phyloP scores from a whole-genome alignment of 2,329 filamentous ascomycete species.

The Fusarium sp. region DNA sequence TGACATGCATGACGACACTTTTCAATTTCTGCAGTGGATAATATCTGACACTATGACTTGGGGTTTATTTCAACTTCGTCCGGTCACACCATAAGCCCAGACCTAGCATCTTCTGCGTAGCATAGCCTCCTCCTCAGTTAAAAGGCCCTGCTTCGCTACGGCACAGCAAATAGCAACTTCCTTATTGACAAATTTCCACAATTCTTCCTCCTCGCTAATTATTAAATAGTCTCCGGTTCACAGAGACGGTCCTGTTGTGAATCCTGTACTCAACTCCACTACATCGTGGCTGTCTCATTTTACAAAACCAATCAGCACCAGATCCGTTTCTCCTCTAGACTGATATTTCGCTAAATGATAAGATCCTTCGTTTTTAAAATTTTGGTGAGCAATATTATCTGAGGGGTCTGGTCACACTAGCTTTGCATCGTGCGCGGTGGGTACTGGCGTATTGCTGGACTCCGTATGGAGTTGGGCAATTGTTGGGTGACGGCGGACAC shows the following conservation, averaged over 20 bases:
- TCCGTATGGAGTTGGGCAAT: not conserved
- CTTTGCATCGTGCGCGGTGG: not conserved
- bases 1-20: too few species aligned
- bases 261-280: conserved; percentile 29
- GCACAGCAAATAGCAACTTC: conserved; percentile 26
- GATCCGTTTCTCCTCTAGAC: conserved; percentile 3
- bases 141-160: conserved; percentile 27
- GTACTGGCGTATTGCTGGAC: not conserved
- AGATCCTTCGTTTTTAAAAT: not conserved
- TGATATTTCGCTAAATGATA: not conserved
- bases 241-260: not conserved
- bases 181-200: conserved; percentile 9
- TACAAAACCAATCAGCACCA: conserved; percentile 17
- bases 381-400: not conserved
- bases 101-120: not conserved
- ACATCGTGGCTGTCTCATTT: conserved; percentile 33
- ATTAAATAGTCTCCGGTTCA: not conserved
- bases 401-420: not conserved
- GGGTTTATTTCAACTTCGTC: not conserved
- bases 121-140: conserved; percentile 27
- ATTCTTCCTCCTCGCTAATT: not conserved
- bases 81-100: not conserved
- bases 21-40: not conserved
- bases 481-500: not conserved
- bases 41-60: not conserved